These are phyloP conservation scores for Colletotrichum lupini DNA, from an alignment of 2,329 filamentous ascomycete genomes.

Conservation along the genomic window DNA sequence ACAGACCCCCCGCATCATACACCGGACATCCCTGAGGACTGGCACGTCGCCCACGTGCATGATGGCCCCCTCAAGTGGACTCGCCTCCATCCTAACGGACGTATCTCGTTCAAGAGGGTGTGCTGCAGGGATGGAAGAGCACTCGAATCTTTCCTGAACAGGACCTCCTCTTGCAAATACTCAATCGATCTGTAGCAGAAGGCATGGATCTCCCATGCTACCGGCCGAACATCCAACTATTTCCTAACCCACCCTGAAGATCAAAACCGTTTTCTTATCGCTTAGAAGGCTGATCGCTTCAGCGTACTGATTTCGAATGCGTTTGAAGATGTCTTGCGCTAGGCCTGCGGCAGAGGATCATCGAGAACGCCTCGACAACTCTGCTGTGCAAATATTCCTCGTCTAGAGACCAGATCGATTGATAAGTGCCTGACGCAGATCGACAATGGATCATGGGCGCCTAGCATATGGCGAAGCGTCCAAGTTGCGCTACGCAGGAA, in stretches of 20 bases:
- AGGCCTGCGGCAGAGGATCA: neutral
- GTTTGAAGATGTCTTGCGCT: neutral
- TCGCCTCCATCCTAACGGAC: conserved; percentile 8
- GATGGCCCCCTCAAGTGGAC: conserved; percentile 4
- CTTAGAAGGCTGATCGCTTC: neutral
- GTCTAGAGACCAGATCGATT: neutral
- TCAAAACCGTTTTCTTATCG: neutral
- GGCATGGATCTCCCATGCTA: neutral
- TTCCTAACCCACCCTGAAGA: neutral
- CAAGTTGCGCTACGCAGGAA: no score
- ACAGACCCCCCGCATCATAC: neutral
- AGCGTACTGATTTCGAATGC: neutral
- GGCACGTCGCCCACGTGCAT: conserved; percentile 21
- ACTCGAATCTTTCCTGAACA: neutral
- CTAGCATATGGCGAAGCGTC: neutral
- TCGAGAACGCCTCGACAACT: neutral
- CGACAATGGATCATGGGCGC: neutral
- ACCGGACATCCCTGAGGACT: neutral
- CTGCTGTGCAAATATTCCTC: neutral
- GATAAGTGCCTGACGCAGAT: neutral
- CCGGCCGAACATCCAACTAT: neutral
- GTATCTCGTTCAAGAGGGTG: conserved; percentile 11
- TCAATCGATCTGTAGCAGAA: neutral
- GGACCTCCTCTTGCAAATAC: neutral
- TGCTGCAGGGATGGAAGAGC: conserved; percentile 13